Base-by-base conservation (phyloP, 1,139 yeast species). In the Nakaseomyces kungkrabaensis region DNA sequence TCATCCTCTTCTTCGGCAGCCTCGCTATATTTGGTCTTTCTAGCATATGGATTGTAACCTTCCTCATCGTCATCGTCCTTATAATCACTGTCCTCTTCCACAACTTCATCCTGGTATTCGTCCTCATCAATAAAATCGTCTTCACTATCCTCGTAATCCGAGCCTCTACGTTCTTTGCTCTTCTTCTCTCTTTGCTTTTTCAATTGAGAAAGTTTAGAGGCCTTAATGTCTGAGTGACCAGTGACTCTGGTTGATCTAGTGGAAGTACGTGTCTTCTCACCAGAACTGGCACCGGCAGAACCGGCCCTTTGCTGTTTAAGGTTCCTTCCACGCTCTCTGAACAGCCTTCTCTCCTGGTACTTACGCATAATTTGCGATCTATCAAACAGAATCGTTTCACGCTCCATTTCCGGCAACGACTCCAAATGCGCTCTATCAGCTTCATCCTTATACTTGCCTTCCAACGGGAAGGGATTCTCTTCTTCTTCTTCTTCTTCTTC, bases 311-410 rank as follows among this genome's bases (percentile, higher is more conserved):
- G 76, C 52, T 68, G 71, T 56, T 72, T 71, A 56, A 82, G 77
- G 57, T 79, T 77, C 60, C 72, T 76, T 59, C 88, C 83, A 69
- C 97, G 82, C 62, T 87, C 83, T 37, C 85, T 87, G 61, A 94
- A 79, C 61, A 84, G 82, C 63, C 78, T 78, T 66, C 87, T 79
- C 69, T 92, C 97, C 51, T 85, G 82, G 68, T 75, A 89, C 56
- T 84, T 79, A 65, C 90, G 95, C 81, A 88, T 80, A 58, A 87
- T 95, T 68, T 89, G 96, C 5, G 87, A 78, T 68, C 99, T 86
- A 53, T 92, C 97, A 60, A 87, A 94, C 53, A 92, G 76, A 52
- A 88, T 79, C 59, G 86, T 82, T 72, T 92, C 98, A 62, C 97
- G 82, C 61, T 85, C 85, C 66, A 92, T 79, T 73, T 94, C 98